A percentile compares a stretch with the other conserved stretches of the same genome.
Conservation (phyloP, 139 green algal genomes). For the Gonium pectorale region DNA sequence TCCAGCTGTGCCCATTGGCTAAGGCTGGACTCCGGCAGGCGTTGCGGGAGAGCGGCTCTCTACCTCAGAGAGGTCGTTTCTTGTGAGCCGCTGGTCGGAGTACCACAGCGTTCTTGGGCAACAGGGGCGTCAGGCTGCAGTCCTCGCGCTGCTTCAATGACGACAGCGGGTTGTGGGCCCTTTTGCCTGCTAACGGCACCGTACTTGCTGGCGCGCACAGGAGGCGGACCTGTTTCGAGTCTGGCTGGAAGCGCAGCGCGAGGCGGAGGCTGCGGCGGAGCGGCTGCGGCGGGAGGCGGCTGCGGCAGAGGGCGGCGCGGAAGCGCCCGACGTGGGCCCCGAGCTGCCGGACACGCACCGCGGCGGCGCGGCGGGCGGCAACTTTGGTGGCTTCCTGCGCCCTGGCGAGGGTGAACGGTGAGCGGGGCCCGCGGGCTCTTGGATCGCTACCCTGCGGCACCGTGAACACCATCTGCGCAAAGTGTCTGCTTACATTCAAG, state of each 20-base stretch:
- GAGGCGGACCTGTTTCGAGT: slow-evolving; percentile 72
- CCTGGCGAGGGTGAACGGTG: slow-evolving; percentile 66
- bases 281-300: slow-evolving; percentile 33
- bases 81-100: no score
- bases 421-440: no score
- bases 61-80: no score
- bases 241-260: slow-evolving; percentile 60
- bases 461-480: no score
- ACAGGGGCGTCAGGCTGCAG: no score
- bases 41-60: no score
- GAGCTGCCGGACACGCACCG: slow-evolving; percentile 55
- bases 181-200: background rate
- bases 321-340: slow-evolving; percentile 79
- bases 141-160: no score
- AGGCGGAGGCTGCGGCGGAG: slow-evolving; percentile 42
- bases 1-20: no score
- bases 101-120: no score
- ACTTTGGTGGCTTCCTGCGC: slow-evolving; percentile 74
- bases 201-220: slow-evolving; percentile 20
- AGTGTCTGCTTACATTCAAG: no score
- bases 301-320: slow-evolving; percentile 31
- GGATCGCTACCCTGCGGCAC: no score
- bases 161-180: background rate
- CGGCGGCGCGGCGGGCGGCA: slow-evolving; percentile 24
- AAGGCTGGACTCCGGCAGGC: no score